These are phyloP conservation scores for Stagonosporopsis chrysanthemi DNA, from an alignment of 2,329 filamentous ascomycete species.

Conservation along the genomic window DNA sequence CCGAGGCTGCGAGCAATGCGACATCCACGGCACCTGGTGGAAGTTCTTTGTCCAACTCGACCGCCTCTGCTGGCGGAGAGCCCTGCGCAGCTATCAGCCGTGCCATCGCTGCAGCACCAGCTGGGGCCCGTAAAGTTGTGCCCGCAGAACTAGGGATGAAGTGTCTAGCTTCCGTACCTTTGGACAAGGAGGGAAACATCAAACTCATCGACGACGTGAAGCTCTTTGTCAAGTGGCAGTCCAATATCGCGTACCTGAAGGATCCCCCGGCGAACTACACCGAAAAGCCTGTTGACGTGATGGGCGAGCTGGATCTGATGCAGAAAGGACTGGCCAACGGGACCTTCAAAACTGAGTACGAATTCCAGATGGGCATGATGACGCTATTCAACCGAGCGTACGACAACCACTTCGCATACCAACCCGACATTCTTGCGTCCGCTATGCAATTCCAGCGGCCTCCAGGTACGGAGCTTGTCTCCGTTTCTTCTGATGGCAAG, in stretches of 20 bases:
- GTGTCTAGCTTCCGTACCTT: slow-evolving; percentile 49
- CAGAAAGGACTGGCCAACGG: slow-evolving; percentile 37
- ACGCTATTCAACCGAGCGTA: slow-evolving; percentile 47
- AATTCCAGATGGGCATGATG: slow-evolving; percentile 50
- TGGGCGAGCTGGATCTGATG: slow-evolving; percentile 48
- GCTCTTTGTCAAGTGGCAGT: slow-evolving; percentile 50
- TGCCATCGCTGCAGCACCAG: slow-evolving; percentile 35
- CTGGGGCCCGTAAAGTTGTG: slow-evolving; percentile 37
- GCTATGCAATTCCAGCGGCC: slow-evolving; percentile 49
- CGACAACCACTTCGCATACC: slow-evolving; percentile 52
- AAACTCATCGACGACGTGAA: slow-evolving; percentile 47
- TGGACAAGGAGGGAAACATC: slow-evolving; percentile 44
- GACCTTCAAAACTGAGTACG: slow-evolving; percentile 50
- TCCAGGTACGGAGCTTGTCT: slow-evolving; percentile 42
- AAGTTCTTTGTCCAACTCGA: slow-evolving; percentile 24
- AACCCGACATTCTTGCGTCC: slow-evolving; percentile 47
- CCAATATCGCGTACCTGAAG: slow-evolving; percentile 50
- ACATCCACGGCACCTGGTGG: slow-evolving; percentile 21
- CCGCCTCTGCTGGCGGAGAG: slow-evolving; percentile 32
- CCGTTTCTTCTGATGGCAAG: slow-evolving; percentile 47
- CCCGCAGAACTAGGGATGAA: slow-evolving; percentile 45
- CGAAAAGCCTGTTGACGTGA: slow-evolving; percentile 49
- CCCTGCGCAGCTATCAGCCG: slow-evolving; percentile 45
- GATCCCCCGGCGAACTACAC: slow-evolving; percentile 48
- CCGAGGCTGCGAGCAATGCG: slow-evolving; percentile 27